Evolutionary conservation across 2,329 filamentous ascomycete genomes (phyloP).

Genomic region (Eutypa lata): DNA sequence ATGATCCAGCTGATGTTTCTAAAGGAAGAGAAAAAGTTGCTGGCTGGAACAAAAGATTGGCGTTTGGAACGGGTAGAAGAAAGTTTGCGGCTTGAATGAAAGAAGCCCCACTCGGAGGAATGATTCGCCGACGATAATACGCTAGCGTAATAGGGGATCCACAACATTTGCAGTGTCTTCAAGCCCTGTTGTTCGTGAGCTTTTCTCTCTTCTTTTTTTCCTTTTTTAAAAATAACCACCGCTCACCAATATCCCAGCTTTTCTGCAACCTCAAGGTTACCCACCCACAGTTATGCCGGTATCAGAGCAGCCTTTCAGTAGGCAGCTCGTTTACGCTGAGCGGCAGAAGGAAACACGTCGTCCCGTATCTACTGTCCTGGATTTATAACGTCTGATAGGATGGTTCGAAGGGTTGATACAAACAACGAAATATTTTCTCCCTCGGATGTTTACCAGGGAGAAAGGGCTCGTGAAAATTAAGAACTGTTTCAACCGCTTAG

Average conservation of each 20-base stretch:
- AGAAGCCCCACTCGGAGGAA: neutral
- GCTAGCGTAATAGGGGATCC: neutral
- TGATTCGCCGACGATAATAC: neutral
- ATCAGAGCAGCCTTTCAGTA: slow-evolving; percentile 28
- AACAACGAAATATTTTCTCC: too few species aligned
- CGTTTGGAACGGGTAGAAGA: slow-evolving; percentile 9
- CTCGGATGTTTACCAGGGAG: neutral
- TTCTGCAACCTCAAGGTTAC: slow-evolving; percentile 20
- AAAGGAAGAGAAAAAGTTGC: slow-evolving; percentile 8
- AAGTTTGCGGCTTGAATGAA: neutral
- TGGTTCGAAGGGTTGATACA: slow-evolving; percentile 83
- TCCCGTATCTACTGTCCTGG: slow-evolving; percentile 88
- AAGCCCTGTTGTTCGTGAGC: neutral
- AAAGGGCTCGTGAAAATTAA: neutral
- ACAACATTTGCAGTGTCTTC: neutral
- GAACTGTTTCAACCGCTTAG: too few species aligned
- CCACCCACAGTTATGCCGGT: slow-evolving; percentile 31
- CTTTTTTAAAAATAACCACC: slow-evolving; percentile 20
- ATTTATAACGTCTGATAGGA: slow-evolving; percentile 69
- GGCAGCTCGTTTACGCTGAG: slow-evolving; percentile 26
- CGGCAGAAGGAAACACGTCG: slow-evolving; percentile 43
- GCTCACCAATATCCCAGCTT: slow-evolving; percentile 24
- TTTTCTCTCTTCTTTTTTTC: slow-evolving; percentile 9
- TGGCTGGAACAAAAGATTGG: slow-evolving; percentile 20
- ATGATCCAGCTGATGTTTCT: neutral